Conservation (phyloP, 108 stramenopile genomes). For the Chaetoceros tenuissimus region DNA sequence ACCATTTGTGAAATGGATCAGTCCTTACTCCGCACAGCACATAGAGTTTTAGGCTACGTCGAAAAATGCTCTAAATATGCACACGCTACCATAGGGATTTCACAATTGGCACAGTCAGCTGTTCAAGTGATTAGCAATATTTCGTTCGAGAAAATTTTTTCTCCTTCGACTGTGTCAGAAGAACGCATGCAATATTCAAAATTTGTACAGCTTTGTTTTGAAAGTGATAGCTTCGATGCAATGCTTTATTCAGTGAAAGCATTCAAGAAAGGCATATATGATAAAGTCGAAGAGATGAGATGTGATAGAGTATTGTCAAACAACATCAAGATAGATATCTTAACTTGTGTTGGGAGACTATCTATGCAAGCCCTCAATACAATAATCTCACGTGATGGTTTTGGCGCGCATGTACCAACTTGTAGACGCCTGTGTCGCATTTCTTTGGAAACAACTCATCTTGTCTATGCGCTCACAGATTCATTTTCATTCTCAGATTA, state of each 20-base stretch:
- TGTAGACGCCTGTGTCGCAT: conserved; percentile 46
- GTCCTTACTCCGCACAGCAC: background rate
- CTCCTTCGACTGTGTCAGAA: background rate
- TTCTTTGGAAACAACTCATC: conserved; percentile 42
- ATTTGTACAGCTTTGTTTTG: conserved; percentile 15
- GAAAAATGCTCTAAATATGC: background rate
- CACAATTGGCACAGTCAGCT: conserved; percentile 1
- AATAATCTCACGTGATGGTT: background rate
- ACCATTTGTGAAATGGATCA: background rate
- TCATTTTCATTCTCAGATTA: background rate
- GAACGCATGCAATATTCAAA: background rate
- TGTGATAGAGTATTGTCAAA: background rate
- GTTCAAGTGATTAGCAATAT: conserved; percentile 1
- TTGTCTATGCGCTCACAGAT: background rate
- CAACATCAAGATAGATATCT: background rate
- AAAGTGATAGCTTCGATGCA: conserved; percentile 17
- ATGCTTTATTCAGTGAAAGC: conserved; percentile 27
- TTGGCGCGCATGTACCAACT: conserved; percentile 31
- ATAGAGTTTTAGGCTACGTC: background rate
- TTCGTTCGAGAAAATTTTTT: background rate
- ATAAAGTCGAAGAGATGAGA: conserved; percentile 15
- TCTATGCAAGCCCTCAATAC: background rate
- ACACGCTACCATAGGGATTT: background rate
- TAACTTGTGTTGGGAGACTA: background rate
- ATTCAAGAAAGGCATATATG: conserved; percentile 49